Conservation (phyloP, 2,329 filamentous ascomycete genomes). For the Trichoderma gracile region DNA sequence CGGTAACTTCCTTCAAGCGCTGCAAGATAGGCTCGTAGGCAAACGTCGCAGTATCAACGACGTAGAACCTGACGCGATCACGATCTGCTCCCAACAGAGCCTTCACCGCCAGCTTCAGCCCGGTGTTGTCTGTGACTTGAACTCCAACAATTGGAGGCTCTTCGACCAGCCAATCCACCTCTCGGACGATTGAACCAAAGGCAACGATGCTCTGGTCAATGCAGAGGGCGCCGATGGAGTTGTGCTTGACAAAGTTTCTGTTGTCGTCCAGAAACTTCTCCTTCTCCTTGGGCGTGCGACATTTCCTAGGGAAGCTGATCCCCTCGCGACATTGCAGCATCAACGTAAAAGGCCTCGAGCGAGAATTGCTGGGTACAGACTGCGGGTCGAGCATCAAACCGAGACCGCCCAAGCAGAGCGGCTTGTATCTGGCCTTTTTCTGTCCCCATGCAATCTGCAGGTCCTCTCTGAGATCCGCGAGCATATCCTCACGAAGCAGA, state of each 20-base stretch:
- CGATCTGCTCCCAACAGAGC: constrained; percentile 40
- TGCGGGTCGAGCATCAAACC: constrained; percentile 30
- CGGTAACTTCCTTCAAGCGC: constrained; percentile 56
- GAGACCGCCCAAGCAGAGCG: constrained; percentile 44
- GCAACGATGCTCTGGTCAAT: constrained; percentile 53
- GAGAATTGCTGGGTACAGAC: constrained; percentile 4
- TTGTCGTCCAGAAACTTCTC: constrained; percentile 51
- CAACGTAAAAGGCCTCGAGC: constrained; percentile 41
- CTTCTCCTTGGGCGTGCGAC: constrained; percentile 40
- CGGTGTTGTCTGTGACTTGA: constrained; percentile 49
- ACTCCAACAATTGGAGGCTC: constrained; percentile 52
- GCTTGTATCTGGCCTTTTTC: constrained; percentile 49
- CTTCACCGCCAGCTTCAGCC: constrained; percentile 49
- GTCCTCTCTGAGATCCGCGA: constrained; percentile 65
- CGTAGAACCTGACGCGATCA: constrained; percentile 48
- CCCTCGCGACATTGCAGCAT: constrained; percentile 46
- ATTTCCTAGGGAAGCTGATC: constrained; percentile 45
- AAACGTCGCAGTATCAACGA: constrained; percentile 67
- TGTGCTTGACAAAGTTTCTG: constrained; percentile 56
- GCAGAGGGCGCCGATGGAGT: constrained; percentile 63
- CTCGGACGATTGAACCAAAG: constrained; percentile 60
- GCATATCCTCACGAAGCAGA: constrained; percentile 69
- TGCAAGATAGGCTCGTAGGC: constrained; percentile 67
- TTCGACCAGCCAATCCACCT: constrained; percentile 47
- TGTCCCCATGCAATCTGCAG: constrained; percentile 51